phyloP scores from a whole-genome alignment of 192 early-diverging fungal species.

The Dissophora globulifera region DNA sequence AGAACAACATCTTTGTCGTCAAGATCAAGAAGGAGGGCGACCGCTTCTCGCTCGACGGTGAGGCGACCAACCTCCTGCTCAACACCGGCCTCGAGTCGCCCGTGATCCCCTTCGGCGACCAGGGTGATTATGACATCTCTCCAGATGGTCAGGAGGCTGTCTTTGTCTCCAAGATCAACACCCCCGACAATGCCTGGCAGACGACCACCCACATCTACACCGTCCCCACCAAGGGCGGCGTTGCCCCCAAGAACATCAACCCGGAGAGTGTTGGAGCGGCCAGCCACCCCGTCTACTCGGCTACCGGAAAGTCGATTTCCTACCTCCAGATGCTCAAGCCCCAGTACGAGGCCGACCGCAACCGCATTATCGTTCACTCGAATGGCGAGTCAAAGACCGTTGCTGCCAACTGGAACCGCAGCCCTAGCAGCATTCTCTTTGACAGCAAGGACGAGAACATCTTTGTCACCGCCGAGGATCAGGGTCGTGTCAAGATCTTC shows the following conservation, averaged over 20 bases:
- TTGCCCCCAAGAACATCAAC: conserved; percentile 58
- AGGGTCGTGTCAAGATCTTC: conserved; percentile 74
- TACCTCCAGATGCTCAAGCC: conserved; percentile 81
- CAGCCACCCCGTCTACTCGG: conserved; percentile 69
- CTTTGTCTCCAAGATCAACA: conserved; percentile 76
- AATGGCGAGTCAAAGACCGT: conserved; percentile 54
- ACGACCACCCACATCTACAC: conserved; percentile 80
- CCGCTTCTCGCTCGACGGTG: conserved; percentile 56
- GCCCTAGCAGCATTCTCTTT: conserved; percentile 67
- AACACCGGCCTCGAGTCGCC: conserved; percentile 59
- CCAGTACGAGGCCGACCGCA: conserved; percentile 82
- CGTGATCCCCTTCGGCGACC: conserved; percentile 67
- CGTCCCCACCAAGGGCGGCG: conserved; percentile 61
- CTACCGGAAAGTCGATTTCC: conserved; percentile 70
- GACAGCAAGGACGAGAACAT: conserved; percentile 64
- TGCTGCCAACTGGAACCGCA: conserved; percentile 71
- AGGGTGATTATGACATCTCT: conserved; percentile 70
- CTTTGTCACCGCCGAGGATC: conserved; percentile 72
- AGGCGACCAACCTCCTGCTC: conserved; percentile 65
- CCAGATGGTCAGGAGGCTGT: conserved; percentile 72
- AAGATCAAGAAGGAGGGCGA: conserved; percentile 50
- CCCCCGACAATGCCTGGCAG: conserved; percentile 75
- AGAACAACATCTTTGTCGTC: conserved; percentile 70
- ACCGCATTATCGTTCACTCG: conserved; percentile 69
- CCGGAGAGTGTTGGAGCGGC: conserved; percentile 66